Conservation (phyloP, 192 early-diverging fungal genomes). For the Coemansia sp. region DNA sequence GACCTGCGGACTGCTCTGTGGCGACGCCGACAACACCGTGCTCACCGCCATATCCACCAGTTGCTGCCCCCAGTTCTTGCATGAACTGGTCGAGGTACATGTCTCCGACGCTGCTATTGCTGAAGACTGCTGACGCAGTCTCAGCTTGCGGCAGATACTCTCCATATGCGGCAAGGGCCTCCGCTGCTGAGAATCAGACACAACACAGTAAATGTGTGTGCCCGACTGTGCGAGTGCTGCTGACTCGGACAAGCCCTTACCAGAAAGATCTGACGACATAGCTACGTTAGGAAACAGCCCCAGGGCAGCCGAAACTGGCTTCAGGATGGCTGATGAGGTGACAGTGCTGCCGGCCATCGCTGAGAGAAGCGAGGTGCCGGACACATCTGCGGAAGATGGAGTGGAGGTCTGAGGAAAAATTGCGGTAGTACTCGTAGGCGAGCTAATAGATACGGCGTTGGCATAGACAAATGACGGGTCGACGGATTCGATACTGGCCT, state of each 20-base stretch:
- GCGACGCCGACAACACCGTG: slow-evolving; percentile 43
- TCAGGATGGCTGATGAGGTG: slow-evolving; percentile 22
- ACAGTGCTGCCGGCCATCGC: slow-evolving; percentile 27
- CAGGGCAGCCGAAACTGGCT: slow-evolving; percentile 31
- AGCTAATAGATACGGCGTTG: slow-evolving; percentile 26
- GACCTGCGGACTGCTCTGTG: slow-evolving; percentile 46
- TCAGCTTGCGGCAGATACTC: slow-evolving; percentile 52
- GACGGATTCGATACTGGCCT: slow-evolving; percentile 14
- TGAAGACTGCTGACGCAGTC: slow-evolving; percentile 40
- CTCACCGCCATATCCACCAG: slow-evolving; percentile 46
- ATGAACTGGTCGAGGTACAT: slow-evolving; percentile 54
- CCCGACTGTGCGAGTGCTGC: slow-evolving; percentile 60
- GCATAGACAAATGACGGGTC: slow-evolving; percentile 23
- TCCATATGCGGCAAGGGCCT: slow-evolving; percentile 55
- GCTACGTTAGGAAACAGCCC: slow-evolving; percentile 42
- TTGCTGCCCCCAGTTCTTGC: slow-evolving; percentile 55
- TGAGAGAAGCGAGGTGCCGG: slow-evolving; percentile 17
- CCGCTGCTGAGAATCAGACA: slow-evolving; percentile 59
- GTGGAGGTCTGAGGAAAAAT: slow-evolving; percentile 4
- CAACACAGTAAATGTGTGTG: slow-evolving; percentile 42
- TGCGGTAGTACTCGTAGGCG: not conserved
- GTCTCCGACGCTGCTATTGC: slow-evolving; percentile 38
- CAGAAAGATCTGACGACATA: slow-evolving; percentile 40
- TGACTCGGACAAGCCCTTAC: slow-evolving; percentile 61
- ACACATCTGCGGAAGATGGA: slow-evolving; percentile 13